Base-by-base conservation (phyloP, 139 green algal species). In the Chlamydomonas sp. region DNA sequence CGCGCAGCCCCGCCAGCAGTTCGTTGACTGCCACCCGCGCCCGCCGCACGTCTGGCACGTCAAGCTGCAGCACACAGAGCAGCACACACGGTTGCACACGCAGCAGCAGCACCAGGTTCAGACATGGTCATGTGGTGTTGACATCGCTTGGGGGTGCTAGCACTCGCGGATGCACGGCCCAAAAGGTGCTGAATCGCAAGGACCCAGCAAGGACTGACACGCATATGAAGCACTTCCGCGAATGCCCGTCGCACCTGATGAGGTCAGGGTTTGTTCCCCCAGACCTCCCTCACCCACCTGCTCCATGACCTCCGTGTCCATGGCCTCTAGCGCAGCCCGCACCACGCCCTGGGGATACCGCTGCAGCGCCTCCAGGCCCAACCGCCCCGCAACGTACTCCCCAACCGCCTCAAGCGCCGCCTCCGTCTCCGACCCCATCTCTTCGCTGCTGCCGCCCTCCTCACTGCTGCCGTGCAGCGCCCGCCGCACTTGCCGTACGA, bases 341-440 rank as follows among this genome's bases (percentile, higher is more conserved):
- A 87, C 62, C 71, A 72, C 68, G 62, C 73, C 59, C 5, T 72
- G 62, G 62, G 74, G 31, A 31, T 64, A 80, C 2, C 73, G 62
- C 31, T 71, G n/a, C 83, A 87, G 72, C n/a, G 6, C n/a, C 0
- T 10, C 2, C 17, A 87, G 2, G 69, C 78, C 83, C 82, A 83
- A 83, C 5, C 62, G 73, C 1, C 83, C 83, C 16, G 20, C 17
- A 20, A 87, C 83, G 62, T 76, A 87, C 17, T 79, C 66, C 66
- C 59, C 67, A 78, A 92, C 86, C 60, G 80, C 76, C 20, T 85
- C 64, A 1, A 87, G 64, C 20, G 85, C 80, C 0, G 58, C 86
- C 72, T 91, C 90, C 4, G 83, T 91, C 60, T 89, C 86, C 2
- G 60, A 83, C 63, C 89, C 90, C 57, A 90, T 64, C 80, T 80